Base-by-base conservation (phyloP, 208 protist species). In the Novymonas esmeraldas region DNA sequence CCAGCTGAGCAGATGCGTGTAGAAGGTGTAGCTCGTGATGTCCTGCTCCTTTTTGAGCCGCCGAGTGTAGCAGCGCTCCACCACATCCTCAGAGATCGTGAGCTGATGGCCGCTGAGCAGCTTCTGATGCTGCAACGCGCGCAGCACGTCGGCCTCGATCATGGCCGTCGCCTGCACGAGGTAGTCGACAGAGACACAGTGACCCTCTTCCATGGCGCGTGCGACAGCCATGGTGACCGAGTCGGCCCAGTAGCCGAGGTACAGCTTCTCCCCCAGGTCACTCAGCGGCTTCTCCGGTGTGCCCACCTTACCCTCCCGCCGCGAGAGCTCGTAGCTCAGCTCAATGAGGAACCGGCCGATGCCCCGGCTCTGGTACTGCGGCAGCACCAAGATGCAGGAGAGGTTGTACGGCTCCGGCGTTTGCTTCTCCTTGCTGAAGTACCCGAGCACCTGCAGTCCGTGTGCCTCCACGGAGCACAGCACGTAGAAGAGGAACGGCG, bases 401-500 rank as follows among this genome's bases (percentile, higher is more conserved):
- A 99, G 78, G 73, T 99, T 99, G 79, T 99, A 99, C 64, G 97
- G 90, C 58, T 99, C 92, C 0, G 94, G 87, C 0, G 88, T 98
- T 34, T 97, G 77, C 82, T 99, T 99, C 71, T 97, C 95, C 77
- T 99, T 99, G 71, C 97, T 99, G 75, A 99, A 99, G 73, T 99
- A 99, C 1, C 98, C 98, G 14, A 99, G 86, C 57, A 99, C 93
- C 75, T 99, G 95, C 55, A 93, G 95, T 13, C 98, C 98, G 50
- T 92, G 73, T 11, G 91, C 71, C 77, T 99, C 93, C 36, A 95
- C 83, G 50, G 97, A 92, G 56, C 93, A 98, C 51, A 99, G 79
- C 6, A 99, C 90, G 68, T 99, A 99, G 72, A 99, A 99, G 4
- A 98, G 75, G 76, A 99, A 99, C 1, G 97, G 98, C 22, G 99